Evolutionary conservation across 2,329 filamentous ascomycete species (phyloP).

Genomic region (Aurifilum marmelostoma): DNA sequence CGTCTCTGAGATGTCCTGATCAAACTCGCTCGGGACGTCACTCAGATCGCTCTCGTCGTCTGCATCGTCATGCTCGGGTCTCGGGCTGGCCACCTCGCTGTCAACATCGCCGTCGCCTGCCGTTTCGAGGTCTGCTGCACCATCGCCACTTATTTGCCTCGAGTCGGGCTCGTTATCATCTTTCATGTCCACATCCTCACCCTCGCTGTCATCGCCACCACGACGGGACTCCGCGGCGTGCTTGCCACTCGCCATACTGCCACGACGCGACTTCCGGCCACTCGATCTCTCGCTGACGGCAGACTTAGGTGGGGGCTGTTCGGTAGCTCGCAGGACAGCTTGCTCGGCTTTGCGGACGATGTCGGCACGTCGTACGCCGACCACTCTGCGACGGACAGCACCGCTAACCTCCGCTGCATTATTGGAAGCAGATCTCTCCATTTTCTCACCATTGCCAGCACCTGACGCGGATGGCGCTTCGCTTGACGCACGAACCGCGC

Average conservation of each 20-base stretch:
- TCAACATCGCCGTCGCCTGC: constrained; percentile 32
- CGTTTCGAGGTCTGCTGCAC: constrained; percentile 31
- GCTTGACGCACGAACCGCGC: constrained; percentile 21
- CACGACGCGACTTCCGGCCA: constrained; percentile 50
- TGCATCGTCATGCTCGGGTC: constrained; percentile 66
- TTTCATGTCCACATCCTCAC: constrained; percentile 51
- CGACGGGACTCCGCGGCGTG: constrained; percentile 39
- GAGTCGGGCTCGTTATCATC: constrained; percentile 36
- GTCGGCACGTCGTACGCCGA: constrained; percentile 58
- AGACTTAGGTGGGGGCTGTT: constrained; percentile 50
- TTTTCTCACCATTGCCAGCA: constrained; percentile 40
- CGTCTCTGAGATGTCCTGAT: constrained; percentile 58
- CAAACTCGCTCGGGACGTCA: constrained; percentile 62
- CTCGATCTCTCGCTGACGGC: constrained; percentile 29
- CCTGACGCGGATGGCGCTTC: constrained; percentile 24
- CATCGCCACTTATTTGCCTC: constrained; percentile 27
- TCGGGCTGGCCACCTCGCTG: constrained; percentile 52
- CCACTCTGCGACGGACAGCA: constrained; percentile 43
- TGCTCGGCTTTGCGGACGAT: constrained; percentile 66
- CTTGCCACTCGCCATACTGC: constrained; percentile 54
- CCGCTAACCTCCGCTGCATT: constrained; percentile 37
- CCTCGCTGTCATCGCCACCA: constrained; percentile 37
- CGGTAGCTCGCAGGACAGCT: constrained; percentile 54
- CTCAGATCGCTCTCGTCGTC: constrained; percentile 73
- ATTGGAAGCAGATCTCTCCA: constrained; percentile 42